Percentiles rank a stretch among this genome's conserved stretches.
These are phyloP conservation scores for Lasiodiplodia hormozganensis DNA, from an alignment of 2,329 filamentous ascomycete species.

Conservation along the genomic window DNA sequence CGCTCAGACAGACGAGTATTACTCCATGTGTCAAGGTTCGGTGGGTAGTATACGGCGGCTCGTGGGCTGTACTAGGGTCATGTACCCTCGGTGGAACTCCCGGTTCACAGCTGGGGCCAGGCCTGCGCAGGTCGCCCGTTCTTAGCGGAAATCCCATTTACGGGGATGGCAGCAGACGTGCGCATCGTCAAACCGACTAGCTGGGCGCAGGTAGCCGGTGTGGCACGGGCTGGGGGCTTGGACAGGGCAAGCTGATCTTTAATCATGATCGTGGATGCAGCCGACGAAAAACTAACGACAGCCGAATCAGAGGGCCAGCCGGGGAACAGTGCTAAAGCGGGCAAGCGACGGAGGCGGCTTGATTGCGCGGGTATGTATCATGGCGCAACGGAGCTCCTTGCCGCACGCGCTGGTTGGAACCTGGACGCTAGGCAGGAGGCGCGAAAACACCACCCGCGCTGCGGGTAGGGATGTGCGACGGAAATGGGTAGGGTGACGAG, in stretches of 20 bases:
- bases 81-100: conserved; percentile 29
- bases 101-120: conserved; percentile 29
- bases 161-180: conserved; percentile 30
- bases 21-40: conserved; percentile 30
- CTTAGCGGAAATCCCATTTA: conserved; percentile 29
- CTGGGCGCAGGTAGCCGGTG: conserved; percentile 31
- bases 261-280: conserved; percentile 38
- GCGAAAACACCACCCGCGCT: conserved; percentile 28
- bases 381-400: conserved; percentile 51
- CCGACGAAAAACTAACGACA: conserved; percentile 44
- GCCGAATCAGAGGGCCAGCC: conserved; percentile 41
- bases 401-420: conserved; percentile 34
- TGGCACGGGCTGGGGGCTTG: conserved; percentile 44
- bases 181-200: conserved; percentile 30
- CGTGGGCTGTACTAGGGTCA: conserved; percentile 29
- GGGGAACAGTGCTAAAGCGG: conserved; percentile 35
- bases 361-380: conserved; percentile 48
- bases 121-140: conserved; percentile 27
- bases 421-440: conserved; percentile 24
- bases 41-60: conserved; percentile 30
- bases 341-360: conserved; percentile 21
- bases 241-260: conserved; percentile 43
- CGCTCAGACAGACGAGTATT: conserved; percentile 29
- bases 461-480: conserved; percentile 24
- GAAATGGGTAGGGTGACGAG: conserved; percentile 27